These are phyloP conservation scores for Kwoniella shivajii DNA, from an alignment of 1,284 basidiomycete species.

Conservation along the genomic window DNA sequence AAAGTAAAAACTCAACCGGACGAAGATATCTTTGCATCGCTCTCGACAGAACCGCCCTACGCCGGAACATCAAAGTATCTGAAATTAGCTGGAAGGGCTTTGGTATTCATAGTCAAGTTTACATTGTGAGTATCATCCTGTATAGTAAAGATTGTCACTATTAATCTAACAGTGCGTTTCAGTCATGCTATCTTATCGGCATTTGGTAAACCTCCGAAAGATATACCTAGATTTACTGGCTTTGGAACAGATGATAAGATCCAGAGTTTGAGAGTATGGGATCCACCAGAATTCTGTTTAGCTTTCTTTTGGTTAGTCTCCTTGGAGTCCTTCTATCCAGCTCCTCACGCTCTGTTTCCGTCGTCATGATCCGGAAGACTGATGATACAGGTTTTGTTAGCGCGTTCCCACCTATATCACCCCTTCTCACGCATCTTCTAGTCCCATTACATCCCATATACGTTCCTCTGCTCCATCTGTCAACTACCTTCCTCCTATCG, in stretches of 20 bases:
- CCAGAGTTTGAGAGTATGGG: constrained; percentile 51
- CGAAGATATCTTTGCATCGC: constrained; percentile 19
- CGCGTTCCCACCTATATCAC: constrained; percentile 44
- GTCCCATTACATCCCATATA: constrained; percentile 42
- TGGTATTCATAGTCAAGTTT: constrained; percentile 27
- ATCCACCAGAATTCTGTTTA: constrained; percentile 52
- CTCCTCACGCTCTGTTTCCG: constrained; percentile 5
- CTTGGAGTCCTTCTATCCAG: too few relatives aligned
- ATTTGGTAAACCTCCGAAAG: constrained; percentile 30
- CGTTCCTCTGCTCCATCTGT: constrained; percentile 39
- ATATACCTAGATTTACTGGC: not conserved
- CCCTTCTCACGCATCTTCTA: constrained; percentile 42
- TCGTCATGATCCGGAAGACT: too few relatives aligned
- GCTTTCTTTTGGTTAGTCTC: constrained; percentile 51
- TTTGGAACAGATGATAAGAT: constrained; percentile 36
- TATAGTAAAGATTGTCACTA: not conserved
- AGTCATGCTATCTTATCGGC: constrained; percentile 35
- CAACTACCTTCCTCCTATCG: constrained; percentile 36
- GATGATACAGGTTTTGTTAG: too few relatives aligned
- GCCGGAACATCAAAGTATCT: not conserved
- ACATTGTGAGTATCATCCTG: constrained; percentile 28
- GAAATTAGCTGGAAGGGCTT: constrained; percentile 8
- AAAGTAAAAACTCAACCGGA: constrained; percentile 13
- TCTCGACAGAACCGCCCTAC: not conserved
- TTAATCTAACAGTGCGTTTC: not conserved